Evolutionary conservation across 495 filamentous ascomycete species (phyloP).

Genomic region (Penicillium waksmanii): DNA sequence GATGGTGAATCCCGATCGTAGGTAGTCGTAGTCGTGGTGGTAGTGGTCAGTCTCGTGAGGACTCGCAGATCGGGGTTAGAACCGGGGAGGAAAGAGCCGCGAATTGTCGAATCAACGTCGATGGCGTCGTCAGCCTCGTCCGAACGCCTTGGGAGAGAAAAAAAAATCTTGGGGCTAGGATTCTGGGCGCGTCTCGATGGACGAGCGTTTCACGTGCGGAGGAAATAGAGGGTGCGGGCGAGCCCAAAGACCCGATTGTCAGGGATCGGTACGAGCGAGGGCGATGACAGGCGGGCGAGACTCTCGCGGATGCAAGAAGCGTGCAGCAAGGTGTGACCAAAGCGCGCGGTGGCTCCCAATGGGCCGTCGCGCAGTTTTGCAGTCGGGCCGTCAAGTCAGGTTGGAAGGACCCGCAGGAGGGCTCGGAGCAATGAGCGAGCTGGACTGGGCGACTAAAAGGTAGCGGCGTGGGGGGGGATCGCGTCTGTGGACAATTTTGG

Average conservation of each 20-base stretch:
- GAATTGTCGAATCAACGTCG: slow-evolving; percentile 4
- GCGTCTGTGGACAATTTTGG: slow-evolving; percentile 18
- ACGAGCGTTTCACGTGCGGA: slow-evolving; percentile 18
- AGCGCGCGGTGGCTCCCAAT: slow-evolving; percentile 20
- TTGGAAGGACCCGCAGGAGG: slow-evolving; percentile 31
- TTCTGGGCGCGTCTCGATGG: slow-evolving; percentile 2
- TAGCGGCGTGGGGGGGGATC: slow-evolving; percentile 29
- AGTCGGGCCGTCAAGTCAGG: slow-evolving; percentile 32
- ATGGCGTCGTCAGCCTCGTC: slow-evolving; percentile 19
- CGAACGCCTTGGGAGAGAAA: slow-evolving; percentile 7
- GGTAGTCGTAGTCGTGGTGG: neutral
- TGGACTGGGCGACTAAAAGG: slow-evolving; percentile 13
- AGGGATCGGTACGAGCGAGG: slow-evolving; percentile 8
- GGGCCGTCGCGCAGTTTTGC: slow-evolving; percentile 16
- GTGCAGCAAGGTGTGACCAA: slow-evolving; percentile 25
- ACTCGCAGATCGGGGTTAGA: slow-evolving; percentile 3
- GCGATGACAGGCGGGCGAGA: neutral
- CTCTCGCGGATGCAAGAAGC: slow-evolving; percentile 16
- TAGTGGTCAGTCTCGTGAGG: slow-evolving; percentile 2
- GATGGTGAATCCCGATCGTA: slow-evolving; percentile 10
- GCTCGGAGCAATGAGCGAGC: slow-evolving; percentile 23
- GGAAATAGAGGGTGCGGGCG: slow-evolving; percentile 1
- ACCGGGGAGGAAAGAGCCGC: neutral
- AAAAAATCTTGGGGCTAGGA: neutral
- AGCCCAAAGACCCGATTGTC: slow-evolving; percentile 7